Base-by-base conservation (phyloP, 352 stramenopile genomes). In the Phytopythium helicoides region DNA sequence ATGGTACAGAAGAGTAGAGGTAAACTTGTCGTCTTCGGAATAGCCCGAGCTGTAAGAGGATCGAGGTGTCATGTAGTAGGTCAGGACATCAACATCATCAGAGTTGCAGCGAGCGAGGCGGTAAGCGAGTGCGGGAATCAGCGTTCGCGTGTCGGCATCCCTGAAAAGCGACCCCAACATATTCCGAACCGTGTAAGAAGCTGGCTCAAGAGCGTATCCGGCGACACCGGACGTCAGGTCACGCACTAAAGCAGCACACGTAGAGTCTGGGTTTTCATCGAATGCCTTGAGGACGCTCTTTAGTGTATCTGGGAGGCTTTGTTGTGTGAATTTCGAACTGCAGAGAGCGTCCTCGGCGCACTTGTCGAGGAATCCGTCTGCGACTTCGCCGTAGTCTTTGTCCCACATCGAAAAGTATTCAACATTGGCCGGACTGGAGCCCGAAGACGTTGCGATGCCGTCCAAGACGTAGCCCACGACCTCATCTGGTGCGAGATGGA, bases 1-100 rank as follows among this genome's bases (percentile, higher is more conserved):
- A 36, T 82, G 62, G 47, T 84, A 76, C 6, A 80, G 58, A 15
- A 82, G 51, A 3, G 36, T 66, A 1, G 68, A 78, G 18, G 54
- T n/a, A 23, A 62, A 68, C 0, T 37, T 56, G 18, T 52, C 40
- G n/a, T 79, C 68, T 38, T 76, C 41, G 25, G 21, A 53, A 8
- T 47, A 10, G 0, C 10, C 26, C 1, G 28, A 18, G 5, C 60
- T 3, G 22, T 48, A 22, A 2, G 14, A 21, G 16, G 52, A 42
- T 19, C 62, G 16, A 2, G 28, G 15, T 10, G 47, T 58, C 34
- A 69, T 57, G 15, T 67, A 66, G 47, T 65, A 52, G 18, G 38
- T 58, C 12, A 79, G 37, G 0, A 79, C 56, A 1, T 51, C 36
- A 3, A 64, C 38, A 23, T 84, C 73, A 1, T 66, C 47, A 0